Percentiles rank a stretch among this genome's conserved stretches.
Evolutionary conservation across 805 yeast genomes (phyloP).

Genomic region (Pichia insulana): DNA sequence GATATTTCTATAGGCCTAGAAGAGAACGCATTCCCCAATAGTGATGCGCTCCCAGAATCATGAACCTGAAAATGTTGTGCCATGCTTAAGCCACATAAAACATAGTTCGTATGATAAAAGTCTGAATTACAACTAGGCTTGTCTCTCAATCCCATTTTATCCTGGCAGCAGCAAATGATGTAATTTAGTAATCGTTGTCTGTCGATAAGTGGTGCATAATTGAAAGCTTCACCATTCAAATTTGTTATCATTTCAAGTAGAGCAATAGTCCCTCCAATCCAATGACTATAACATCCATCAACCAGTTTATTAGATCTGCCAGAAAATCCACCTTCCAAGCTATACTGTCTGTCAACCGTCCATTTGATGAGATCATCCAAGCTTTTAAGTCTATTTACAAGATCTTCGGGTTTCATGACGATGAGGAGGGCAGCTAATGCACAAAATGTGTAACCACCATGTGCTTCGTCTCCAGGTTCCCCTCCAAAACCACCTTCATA

Average conservation of each 20-base stretch:
- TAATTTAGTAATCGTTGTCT: conserved; percentile 56
- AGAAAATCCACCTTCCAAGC: conserved; percentile 74
- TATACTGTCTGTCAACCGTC: conserved; percentile 61
- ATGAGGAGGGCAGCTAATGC: conserved; percentile 59
- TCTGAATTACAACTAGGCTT: conserved; percentile 80
- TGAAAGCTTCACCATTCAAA: conserved; percentile 34
- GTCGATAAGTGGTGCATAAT: conserved; percentile 29
- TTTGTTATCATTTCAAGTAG: conserved; percentile 45
- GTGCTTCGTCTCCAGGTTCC: conserved; percentile 78
- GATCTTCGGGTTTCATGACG: conserved; percentile 31
- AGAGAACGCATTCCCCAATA: conserved; percentile 14
- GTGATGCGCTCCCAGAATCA: conserved; percentile 10
- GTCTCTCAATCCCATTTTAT: conserved; percentile 60
- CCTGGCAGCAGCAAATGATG: conserved; percentile 66
- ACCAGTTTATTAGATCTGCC: conserved; percentile 92
- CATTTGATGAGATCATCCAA: conserved; percentile 49
- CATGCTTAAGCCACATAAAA: conserved; percentile 63
- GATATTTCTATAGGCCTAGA: conserved; percentile 15
- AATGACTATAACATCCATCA: conserved; percentile 92
- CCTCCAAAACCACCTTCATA: conserved; percentile 96
- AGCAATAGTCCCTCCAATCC: conserved; percentile 81
- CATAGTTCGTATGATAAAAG: conserved; percentile 86
- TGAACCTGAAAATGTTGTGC: conserved; percentile 38
- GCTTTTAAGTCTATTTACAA: conserved; percentile 28
- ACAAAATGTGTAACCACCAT: conserved; percentile 95